Base-by-base conservation (phyloP, 1,139 yeast genomes). In the Kluyveromyces sp. region DNA sequence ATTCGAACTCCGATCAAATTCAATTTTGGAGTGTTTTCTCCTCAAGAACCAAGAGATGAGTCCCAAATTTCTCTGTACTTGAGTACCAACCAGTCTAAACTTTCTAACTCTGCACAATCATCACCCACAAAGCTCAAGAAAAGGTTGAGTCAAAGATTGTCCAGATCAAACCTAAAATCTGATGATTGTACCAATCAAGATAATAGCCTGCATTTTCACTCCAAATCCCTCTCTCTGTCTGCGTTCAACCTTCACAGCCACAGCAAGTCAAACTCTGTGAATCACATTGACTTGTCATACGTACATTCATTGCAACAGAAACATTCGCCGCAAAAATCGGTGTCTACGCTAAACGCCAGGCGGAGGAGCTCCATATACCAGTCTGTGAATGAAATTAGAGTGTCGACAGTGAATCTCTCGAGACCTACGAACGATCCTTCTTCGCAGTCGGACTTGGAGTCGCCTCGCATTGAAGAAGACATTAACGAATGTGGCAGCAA, bases 111-210 rank as follows among this genome's bases (percentile, higher is more conserved):
- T 4, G 43, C 51, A 3, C 56, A 56, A 29, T 53, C 64, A 2
- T 59, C 64, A 2, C 64, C 65, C 1, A 52, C 56, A 15, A 56
- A 54, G 30, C 49, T 56, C n/a, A 56, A 50, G 37, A 58, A 54
- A 40, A 54, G 53, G 32, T 43, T 60, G 25, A 53, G 60, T 36
- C 57, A 56, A 39, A 63, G 52, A 46, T 42, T 58, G 13, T 63
- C 67, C 3, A 45, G 59, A 9, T 57, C 65, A 2, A 56, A 60
- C 13, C 59, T 55, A 44, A 49, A 53, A 6, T 39, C 37, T 16
- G 49, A 44, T 12, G 46, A 44, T 3, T 30, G 36, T 2, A 43
- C 43, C 19, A 35, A 45, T 15, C 25, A 44, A n/a, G 40, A 43
- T 17, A 47, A 40, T 22, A 41, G 37, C n/a, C 43, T 45, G 22